Evolutionary conservation across 768 basidiomycete genomes (phyloP), one percentile per base, ranked within the genome.

Genomic region (Paxillus involutus): DNA sequence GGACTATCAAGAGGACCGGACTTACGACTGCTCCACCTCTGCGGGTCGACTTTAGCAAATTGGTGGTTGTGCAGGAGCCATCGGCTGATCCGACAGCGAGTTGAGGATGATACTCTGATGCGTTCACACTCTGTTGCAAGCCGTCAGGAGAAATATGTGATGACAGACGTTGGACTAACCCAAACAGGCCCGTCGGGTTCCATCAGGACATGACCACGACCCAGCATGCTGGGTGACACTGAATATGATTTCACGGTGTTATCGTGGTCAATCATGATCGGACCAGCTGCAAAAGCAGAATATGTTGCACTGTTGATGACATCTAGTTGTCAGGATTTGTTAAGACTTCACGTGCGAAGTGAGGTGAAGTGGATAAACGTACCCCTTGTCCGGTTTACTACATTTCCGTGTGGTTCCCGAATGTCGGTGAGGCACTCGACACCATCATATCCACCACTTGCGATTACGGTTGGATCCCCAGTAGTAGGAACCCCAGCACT

Each of bases 31-130:
- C 75, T 13, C 88, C 88, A 44, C 88, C 86, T 58, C 88, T 75
- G 42, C 89, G 75, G 0, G 87, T 86, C 0, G 84, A 80, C 50
- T 84, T 76, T 32, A 91, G 73, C 42, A 80, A 75, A 62, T 91
- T 91, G 7, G 86, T 90, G 3, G 88, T 93, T 40, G 78, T 75
- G 58, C 86, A 88, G 0, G 84, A 76, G 0, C 96, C 96, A 70
- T 98, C 96, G 1, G 91, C 84, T 6, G 88, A 85, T 6, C 87
- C 90, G 13, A 88, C 80, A 0, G 88, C 89, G 4, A 96, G 71
- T 66, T 94, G 91, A 6, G 93, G 86, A 62, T 98, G 96, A 63
- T 86, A 88, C 44, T 96, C 89, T 0, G 94, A 96, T 1, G 84
- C 76, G 51, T 79, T 75, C 26, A 94, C 68, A 51, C 78, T 82